Percentiles rank a stretch among this genome's conserved stretches.
Evolutionary conservation across 1,284 basidiomycete species (phyloP).

Genomic region (Ganoderma boninense): DNA sequence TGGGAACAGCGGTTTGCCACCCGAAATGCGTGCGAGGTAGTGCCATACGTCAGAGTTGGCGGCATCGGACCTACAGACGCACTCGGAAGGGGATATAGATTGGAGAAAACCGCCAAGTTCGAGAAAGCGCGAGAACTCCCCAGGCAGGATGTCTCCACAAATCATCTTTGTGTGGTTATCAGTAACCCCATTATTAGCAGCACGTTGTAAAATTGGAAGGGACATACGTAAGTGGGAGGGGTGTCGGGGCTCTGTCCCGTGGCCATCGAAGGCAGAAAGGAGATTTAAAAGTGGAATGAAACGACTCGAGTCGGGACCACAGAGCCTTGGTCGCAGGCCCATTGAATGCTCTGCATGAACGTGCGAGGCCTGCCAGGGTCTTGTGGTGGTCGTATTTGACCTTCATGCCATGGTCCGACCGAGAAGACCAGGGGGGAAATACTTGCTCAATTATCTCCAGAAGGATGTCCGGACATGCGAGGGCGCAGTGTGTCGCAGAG

Average conservation of each 20-base stretch:
- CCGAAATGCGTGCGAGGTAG: background rate
- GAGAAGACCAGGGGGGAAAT: background rate
- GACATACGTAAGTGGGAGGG: background rate
- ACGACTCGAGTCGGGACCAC: background rate
- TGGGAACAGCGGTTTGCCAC: background rate
- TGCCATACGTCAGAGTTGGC: background rate
- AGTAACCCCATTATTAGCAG: background rate
- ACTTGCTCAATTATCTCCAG: background rate
- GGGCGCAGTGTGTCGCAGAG: background rate
- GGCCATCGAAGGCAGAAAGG: background rate
- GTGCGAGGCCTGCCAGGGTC: background rate
- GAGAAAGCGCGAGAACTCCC: background rate
- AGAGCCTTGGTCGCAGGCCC: background rate
- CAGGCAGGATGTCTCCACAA: background rate
- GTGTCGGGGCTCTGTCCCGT: background rate
- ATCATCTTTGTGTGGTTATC: background rate
- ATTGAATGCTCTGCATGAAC: background rate
- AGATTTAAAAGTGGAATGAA: background rate
- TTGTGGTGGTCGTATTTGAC: background rate
- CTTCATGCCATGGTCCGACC: background rate
- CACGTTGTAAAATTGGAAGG: background rate
- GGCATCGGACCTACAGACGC: background rate
- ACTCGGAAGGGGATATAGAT: background rate
- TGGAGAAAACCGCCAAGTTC: background rate
- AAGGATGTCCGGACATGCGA: background rate